Conservation (phyloP, 495 filamentous ascomycete genomes). For the Penicillium soppii region DNA sequence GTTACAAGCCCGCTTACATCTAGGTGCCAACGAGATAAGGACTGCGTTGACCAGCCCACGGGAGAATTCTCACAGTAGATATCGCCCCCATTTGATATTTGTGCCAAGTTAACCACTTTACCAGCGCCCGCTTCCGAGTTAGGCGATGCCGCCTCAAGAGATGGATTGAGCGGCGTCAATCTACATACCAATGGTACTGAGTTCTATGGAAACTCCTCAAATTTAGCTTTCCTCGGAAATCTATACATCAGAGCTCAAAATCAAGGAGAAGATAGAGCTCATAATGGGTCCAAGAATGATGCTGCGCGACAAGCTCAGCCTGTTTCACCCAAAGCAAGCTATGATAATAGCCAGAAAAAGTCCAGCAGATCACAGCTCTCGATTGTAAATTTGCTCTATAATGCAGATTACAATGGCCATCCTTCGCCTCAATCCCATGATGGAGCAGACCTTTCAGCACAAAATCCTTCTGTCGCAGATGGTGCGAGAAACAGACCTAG, state of each 20-base stretch:
- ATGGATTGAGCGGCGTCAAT: slow-evolving; percentile 24
- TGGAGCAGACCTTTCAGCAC: neutral
- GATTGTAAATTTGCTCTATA: slow-evolving; percentile 27
- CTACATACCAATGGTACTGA: slow-evolving; percentile 30
- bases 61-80: neutral
- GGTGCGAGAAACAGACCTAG: neutral
- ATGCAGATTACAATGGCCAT: slow-evolving; percentile 19
- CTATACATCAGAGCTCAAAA: slow-evolving; percentile 21
- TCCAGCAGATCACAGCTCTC: slow-evolving; percentile 19
- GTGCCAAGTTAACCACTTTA: neutral
- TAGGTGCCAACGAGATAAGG: neutral
- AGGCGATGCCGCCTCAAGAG: slow-evolving; percentile 19
- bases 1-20: too few species aligned
- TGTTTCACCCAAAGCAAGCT: neutral
- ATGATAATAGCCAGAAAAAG: neutral
- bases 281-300: neutral
- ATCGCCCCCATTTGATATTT: too few species aligned
- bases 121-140: slow-evolving; percentile 12
- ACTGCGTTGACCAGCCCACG: neutral
- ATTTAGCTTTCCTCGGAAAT: slow-evolving; percentile 24
- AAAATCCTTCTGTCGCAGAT: neutral
- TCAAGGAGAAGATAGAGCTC: slow-evolving; percentile 12
- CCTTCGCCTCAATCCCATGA: slow-evolving; percentile 6
- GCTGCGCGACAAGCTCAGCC: neutral
- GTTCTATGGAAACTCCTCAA: slow-evolving; percentile 29